These are phyloP conservation scores for Candida albicans DNA, from an alignment of 1,139 yeast species.

Conservation along the genomic window DNA sequence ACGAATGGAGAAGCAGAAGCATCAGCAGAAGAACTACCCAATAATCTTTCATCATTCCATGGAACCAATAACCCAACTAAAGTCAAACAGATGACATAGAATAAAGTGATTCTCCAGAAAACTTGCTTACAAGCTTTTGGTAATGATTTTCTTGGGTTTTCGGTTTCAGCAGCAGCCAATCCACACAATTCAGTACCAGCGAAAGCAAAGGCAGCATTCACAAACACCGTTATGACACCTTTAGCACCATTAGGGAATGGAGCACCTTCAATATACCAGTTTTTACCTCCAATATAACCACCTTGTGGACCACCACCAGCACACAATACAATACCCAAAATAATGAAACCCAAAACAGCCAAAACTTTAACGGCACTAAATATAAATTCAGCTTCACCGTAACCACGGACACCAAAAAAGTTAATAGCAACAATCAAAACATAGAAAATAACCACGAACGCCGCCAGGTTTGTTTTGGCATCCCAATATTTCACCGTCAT, in stretches of 20 bases:
- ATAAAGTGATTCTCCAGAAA: conserved; percentile 47
- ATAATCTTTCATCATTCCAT: conserved; percentile 31
- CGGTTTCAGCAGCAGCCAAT: conserved; percentile 44
- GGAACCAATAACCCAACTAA: conserved; percentile 47
- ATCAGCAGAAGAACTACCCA: conserved; percentile 36
- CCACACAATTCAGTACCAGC: conserved; percentile 51
- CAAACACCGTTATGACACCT: conserved; percentile 50
- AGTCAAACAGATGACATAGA: conserved; percentile 45
- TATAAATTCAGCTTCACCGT: conserved; percentile 36
- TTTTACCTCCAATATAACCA: conserved; percentile 55
- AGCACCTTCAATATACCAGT: conserved; percentile 66
- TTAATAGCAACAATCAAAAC: conserved; percentile 28
- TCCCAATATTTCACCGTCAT: conserved; percentile 36
- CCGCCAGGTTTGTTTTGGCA: conserved; percentile 26
- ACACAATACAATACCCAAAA: conserved; percentile 66
- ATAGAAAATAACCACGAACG: conserved; percentile 34
- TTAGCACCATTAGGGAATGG: conserved; percentile 60
- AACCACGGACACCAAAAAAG: conserved; percentile 37
- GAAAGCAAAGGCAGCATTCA: conserved; percentile 48
- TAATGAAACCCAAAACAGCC: conserved; percentile 52
- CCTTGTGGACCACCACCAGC: conserved; percentile 60
- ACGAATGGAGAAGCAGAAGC: conserved; percentile 52
- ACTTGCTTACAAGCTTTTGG: conserved; percentile 50
- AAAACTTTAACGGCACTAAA: conserved; percentile 31
- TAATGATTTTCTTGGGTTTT: conserved; percentile 41